Conservation (phyloP, 169 alveolate genomes). For the Plasmodium coatneyi region DNA sequence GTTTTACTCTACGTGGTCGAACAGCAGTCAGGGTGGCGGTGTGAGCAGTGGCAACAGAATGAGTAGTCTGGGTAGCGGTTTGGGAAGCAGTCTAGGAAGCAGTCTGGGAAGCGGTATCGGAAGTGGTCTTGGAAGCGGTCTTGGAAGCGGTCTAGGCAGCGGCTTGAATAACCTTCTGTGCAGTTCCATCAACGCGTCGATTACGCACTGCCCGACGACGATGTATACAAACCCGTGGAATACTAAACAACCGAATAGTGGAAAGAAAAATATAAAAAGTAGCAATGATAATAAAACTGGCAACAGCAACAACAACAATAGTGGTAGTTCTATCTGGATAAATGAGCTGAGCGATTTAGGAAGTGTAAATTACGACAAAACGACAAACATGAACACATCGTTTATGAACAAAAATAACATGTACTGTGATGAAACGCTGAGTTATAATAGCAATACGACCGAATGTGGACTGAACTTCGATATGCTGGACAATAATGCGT, state of each 20-base stretch:
- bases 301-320: background rate
- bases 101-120: background rate
- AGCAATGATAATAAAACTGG: conserved; percentile 20
- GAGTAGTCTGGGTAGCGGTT: background rate
- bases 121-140: too few relatives aligned
- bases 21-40: background rate
- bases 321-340: conserved; percentile 12
- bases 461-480: conserved; percentile 66
- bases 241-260: background rate
- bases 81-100: background rate
- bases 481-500: conserved; percentile 52
- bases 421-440: conserved; percentile 50
- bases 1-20: conserved; percentile 57
- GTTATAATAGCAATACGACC: conserved; percentile 53
- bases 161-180: conserved; percentile 31
- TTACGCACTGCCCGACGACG: conserved; percentile 22
- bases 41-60: background rate
- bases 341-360: conserved; percentile 36
- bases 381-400: background rate
- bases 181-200: conserved; percentile 25
- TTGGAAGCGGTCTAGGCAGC: background rate
- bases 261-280: conserved; percentile 27
- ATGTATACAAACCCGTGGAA: conserved; percentile 28
- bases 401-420: conserved; percentile 1
- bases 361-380: conserved; percentile 7